Conservation (phyloP, 2,329 filamentous ascomycete species). For the Diplodia scrobiculata region DNA sequence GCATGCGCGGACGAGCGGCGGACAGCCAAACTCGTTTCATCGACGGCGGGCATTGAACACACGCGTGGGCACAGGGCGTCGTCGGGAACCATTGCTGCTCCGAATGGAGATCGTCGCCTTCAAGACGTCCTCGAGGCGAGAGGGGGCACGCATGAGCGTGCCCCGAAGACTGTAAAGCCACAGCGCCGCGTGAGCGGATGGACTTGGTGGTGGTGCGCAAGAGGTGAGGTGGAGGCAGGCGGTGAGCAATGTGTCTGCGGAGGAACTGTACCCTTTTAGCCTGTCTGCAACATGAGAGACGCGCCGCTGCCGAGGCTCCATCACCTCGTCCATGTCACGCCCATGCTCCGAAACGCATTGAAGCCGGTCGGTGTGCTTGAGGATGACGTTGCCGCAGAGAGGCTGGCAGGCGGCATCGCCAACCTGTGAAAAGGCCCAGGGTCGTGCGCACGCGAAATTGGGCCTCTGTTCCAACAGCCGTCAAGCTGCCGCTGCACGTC, state of each 20-base stretch:
- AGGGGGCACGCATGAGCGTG: neutral
- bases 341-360: slow-evolving; percentile 20
- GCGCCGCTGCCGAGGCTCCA: neutral
- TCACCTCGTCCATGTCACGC: neutral
- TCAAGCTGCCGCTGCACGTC: neutral
- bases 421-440: neutral
- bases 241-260: neutral
- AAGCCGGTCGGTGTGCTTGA: neutral
- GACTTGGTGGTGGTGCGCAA: neutral
- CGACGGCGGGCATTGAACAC: slow-evolving; percentile 17
- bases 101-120: slow-evolving; percentile 4
- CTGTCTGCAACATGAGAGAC: neutral
- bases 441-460: slow-evolving; percentile 1
- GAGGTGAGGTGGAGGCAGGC: slow-evolving; percentile 15
- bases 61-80: neutral
- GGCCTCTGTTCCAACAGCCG: slow-evolving; percentile 11
- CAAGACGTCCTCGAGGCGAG: neutral
- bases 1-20: neutral
- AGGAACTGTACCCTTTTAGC: slow-evolving; percentile 11
- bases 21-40: neutral
- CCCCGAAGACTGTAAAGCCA: neutral
- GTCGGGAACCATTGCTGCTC: neutral
- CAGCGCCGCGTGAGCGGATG: neutral
- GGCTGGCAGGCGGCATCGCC: neutral
- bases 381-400: neutral